These are phyloP conservation scores for Pseudozyma pruni DNA, from an alignment of 1,284 basidiomycete genomes.

Conservation along the genomic window DNA sequence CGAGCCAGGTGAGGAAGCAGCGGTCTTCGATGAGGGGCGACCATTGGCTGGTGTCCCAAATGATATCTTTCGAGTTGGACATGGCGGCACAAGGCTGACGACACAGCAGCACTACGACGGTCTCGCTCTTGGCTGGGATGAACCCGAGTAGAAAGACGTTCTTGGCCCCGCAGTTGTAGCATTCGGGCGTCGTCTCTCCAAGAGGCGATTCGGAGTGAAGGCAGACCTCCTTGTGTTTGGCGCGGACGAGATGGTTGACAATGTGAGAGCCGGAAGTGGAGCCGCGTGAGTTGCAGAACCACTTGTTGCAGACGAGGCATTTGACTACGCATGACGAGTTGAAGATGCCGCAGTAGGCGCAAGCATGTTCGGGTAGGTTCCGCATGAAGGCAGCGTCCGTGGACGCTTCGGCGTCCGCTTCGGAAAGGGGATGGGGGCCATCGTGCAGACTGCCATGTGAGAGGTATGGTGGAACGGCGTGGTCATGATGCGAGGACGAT, in stretches of 20 bases:
- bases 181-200: constrained; percentile 94
- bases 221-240: constrained; percentile 98
- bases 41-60: constrained; percentile 98
- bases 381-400: constrained; percentile 24
- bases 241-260: constrained; percentile 97
- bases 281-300: constrained; percentile 98
- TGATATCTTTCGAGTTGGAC: constrained; percentile 87
- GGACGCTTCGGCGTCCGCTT: constrained; percentile 19
- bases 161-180: constrained; percentile 98
- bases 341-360: constrained; percentile 92
- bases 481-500: background rate
- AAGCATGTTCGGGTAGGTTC: constrained; percentile 48
- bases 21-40: constrained; percentile 98
- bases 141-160: constrained; percentile 99
- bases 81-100: constrained; percentile 98
- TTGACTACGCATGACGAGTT: constrained; percentile 96
- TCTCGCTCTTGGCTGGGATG: constrained; percentile 98
- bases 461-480: constrained; percentile 4
- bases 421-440: constrained; percentile 3
- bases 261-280: constrained; percentile 95
- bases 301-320: constrained; percentile 93
- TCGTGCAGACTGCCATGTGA: background rate
- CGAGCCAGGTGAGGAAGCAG: constrained; percentile 97
- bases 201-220: constrained; percentile 93
- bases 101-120: constrained; percentile 97